Percentiles rank a stretch among this genome's conserved stretches.
phyloP scores from a whole-genome alignment of 768 basidiomycete species.

The Suillus decipiens region DNA sequence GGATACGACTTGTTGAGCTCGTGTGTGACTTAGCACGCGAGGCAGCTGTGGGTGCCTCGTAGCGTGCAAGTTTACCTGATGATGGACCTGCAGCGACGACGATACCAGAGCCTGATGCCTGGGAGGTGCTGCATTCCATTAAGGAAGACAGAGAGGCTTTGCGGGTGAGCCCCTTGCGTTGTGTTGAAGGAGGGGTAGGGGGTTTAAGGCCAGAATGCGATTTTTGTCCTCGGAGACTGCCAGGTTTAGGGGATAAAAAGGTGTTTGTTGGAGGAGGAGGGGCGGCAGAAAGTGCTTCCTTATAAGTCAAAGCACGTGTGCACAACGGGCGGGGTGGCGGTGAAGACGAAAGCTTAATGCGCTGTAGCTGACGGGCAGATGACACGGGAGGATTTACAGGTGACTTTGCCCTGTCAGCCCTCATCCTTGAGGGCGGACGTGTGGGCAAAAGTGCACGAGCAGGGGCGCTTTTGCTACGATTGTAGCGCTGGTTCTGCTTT shows the following conservation, averaged over 20 bases:
- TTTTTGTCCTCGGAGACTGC: slow-evolving; percentile 80
- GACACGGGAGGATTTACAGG: slow-evolving; percentile 69
- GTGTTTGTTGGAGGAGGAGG: slow-evolving; percentile 52
- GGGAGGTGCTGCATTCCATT: slow-evolving; percentile 58
- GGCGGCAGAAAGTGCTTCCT: slow-evolving; percentile 51
- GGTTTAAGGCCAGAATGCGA: slow-evolving; percentile 82
- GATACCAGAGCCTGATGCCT: slow-evolving; percentile 56
- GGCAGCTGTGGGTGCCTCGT: slow-evolving; percentile 79
- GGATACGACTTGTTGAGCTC: slow-evolving; percentile 63
- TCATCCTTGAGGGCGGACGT: slow-evolving; percentile 66
- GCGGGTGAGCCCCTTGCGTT: slow-evolving; percentile 59
- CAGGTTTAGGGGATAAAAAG: slow-evolving; percentile 68
- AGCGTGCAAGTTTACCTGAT: slow-evolving; percentile 48
- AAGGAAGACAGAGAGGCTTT: slow-evolving; percentile 81
- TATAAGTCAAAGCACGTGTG: slow-evolving; percentile 61
- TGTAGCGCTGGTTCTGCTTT: slow-evolving; percentile 46
- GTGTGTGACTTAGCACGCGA: slow-evolving; percentile 76
- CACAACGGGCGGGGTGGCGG: slow-evolving; percentile 55
- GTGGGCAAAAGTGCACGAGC: slow-evolving; percentile 47
- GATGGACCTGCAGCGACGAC: slow-evolving; percentile 35
- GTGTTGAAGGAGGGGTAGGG: slow-evolving; percentile 64
- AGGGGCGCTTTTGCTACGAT: slow-evolving; percentile 63
- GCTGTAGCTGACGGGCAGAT: slow-evolving; percentile 69
- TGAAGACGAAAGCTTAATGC: slow-evolving; percentile 67
- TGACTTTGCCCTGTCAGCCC: slow-evolving; percentile 69